phyloP scores from a whole-genome alignment of 768 basidiomycete species.

The Boletus vinaceobasis region DNA sequence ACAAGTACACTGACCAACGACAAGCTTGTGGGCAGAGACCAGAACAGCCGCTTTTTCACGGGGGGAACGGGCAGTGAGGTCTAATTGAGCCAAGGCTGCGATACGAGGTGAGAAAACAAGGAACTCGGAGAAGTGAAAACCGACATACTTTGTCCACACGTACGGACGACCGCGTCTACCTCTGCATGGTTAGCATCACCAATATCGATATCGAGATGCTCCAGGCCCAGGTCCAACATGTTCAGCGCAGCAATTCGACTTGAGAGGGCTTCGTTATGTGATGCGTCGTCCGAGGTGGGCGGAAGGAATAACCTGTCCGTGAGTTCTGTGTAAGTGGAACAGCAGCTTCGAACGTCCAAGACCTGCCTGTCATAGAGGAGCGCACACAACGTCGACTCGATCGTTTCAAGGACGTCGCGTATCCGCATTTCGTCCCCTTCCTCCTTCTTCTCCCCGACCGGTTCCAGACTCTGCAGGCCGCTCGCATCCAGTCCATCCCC shows the following conservation, averaged over 20 bases:
- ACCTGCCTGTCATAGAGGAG: slow-evolving; percentile 81
- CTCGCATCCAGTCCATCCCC: slow-evolving; percentile 4
- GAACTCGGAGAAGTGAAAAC: neutral
- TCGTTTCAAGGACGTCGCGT: slow-evolving; percentile 60
- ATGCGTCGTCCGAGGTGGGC: slow-evolving; percentile 67
- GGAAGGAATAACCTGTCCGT: slow-evolving; percentile 70
- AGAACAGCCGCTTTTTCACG: slow-evolving; percentile 77
- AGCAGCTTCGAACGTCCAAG: too few relatives aligned
- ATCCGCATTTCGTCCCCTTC: slow-evolving; percentile 43
- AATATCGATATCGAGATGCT: slow-evolving; percentile 86
- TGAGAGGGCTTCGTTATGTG: slow-evolving; percentile 87
- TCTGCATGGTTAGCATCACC: slow-evolving; percentile 44
- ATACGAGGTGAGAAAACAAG: slow-evolving; percentile 29
- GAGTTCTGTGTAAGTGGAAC: neutral
- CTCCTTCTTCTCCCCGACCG: slow-evolving; percentile 20
- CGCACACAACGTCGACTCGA: slow-evolving; percentile 69
- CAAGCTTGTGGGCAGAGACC: slow-evolving; percentile 78
- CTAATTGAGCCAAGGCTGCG: slow-evolving; percentile 52
- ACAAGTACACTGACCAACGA: slow-evolving; percentile 58
- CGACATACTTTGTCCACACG: slow-evolving; percentile 71
- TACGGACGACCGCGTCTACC: slow-evolving; percentile 58
- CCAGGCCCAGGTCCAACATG: slow-evolving; percentile 81
- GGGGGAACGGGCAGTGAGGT: slow-evolving; percentile 53
- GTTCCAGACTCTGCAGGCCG: slow-evolving; percentile 15
- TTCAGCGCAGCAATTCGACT: slow-evolving; percentile 89